These are phyloP conservation scores for Fusarium sp. DNA, from an alignment of 2,329 filamentous ascomycete species.

Conservation along the genomic window DNA sequence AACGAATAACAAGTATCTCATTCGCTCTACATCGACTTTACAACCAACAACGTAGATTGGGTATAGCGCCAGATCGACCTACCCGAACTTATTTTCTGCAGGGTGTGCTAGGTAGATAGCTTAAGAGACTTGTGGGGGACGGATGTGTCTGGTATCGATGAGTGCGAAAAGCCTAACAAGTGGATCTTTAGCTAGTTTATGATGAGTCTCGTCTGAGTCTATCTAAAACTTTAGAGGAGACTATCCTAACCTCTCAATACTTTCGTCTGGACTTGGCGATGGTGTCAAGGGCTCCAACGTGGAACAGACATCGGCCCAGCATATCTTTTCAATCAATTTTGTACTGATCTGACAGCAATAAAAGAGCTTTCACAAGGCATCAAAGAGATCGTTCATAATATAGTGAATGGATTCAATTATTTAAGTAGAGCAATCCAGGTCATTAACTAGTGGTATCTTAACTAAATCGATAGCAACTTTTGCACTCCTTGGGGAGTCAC, in stretches of 20 bases:
- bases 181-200: neutral
- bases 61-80: too few species aligned
- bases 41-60: too few species aligned
- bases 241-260: neutral
- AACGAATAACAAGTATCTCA: neutral
- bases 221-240: neutral
- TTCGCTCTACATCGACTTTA: neutral
- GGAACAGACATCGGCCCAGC: neutral
- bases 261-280: neutral
- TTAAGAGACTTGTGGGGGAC: neutral
- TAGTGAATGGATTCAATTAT: slow-evolving; percentile 4
- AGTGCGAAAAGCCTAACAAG: neutral
- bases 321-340: neutral
- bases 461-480: slow-evolving; percentile 25
- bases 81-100: too few species aligned
- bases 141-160: neutral
- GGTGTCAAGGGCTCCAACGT: too few species aligned
- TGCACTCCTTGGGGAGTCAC: slow-evolving; percentile 14
- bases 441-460: slow-evolving; percentile 34
- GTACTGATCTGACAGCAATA: neutral
- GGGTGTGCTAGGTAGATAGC: too few species aligned
- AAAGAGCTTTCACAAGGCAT: neutral
- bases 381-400: neutral
- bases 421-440: slow-evolving; percentile 2
- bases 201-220: neutral